Conservation (phyloP, 257 asterid species). For the Vinca minor region DNA sequence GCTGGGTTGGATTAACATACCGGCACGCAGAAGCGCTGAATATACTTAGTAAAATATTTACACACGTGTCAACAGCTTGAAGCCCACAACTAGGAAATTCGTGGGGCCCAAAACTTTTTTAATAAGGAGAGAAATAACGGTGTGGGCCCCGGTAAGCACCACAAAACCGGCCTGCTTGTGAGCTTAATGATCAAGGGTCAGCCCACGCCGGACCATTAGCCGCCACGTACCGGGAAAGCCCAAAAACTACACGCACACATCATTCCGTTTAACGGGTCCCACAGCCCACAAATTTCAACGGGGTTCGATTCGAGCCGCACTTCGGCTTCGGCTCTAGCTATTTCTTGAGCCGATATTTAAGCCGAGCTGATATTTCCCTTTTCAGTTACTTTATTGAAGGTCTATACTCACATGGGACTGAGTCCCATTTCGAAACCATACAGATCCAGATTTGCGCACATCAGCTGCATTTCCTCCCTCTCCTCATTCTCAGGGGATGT, state of each 20-base stretch:
- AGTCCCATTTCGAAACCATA: no score
- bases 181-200: constrained; percentile 27
- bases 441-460: no score
- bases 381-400: background rate
- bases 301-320: constrained; percentile 1
- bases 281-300: constrained; percentile 21
- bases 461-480: no score
- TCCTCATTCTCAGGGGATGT: no score
- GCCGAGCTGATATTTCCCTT: background rate
- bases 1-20: constrained; percentile 33
- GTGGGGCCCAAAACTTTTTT: background rate
- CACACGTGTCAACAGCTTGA: constrained; percentile 19
- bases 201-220: constrained; percentile 38
- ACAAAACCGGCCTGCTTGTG: constrained; percentile 26
- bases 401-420: no score
- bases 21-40: constrained; percentile 42
- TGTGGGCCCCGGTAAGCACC: constrained; percentile 15
- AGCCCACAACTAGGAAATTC: background rate
- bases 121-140: background rate
- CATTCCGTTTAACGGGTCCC: constrained; percentile 31
- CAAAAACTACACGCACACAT: constrained; percentile 8
- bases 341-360: background rate
- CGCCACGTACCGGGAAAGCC: constrained; percentile 28
- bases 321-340: constrained; percentile 8
- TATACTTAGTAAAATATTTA: no score